Evolutionary conservation across 1,139 yeast genomes (phyloP).

Genomic region (Kodamaea sp.): DNA sequence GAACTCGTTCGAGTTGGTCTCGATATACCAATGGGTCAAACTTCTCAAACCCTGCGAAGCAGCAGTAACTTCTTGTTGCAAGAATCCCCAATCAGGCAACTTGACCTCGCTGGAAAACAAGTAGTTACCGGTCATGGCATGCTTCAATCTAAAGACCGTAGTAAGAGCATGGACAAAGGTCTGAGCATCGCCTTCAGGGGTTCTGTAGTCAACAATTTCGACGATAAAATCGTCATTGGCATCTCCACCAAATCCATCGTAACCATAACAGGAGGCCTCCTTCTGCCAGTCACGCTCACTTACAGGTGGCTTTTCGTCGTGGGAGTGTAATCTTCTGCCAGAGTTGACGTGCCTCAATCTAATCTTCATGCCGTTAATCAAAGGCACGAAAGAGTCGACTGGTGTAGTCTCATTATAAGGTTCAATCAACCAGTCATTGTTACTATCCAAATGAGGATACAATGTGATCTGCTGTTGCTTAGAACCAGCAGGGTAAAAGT

Average conservation of each 20-base stretch:
- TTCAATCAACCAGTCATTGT: conserved; percentile 85
- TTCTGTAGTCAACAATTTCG: conserved; percentile 69
- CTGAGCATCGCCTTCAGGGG: conserved; percentile 61
- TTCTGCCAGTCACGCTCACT: conserved; percentile 94
- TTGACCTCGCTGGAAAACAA: conserved; percentile 84
- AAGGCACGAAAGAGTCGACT: conserved; percentile 57
- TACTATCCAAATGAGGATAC: conserved; percentile 88
- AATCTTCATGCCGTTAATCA: conserved; percentile 76
- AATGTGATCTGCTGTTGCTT: conserved; percentile 93
- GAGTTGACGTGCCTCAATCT: conserved; percentile 73
- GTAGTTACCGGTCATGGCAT: conserved; percentile 87
- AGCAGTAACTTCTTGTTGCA: conserved; percentile 95
- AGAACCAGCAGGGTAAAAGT: conserved; percentile 86
- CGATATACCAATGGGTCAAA: conserved; percentile 86
- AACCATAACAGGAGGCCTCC: conserved; percentile 92
- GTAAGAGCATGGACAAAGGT: conserved; percentile 72
- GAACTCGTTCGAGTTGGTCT: conserved; percentile 59
- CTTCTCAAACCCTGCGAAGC: conserved; percentile 78
- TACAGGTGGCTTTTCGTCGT: conserved; percentile 93
- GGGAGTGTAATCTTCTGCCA: conserved; percentile 87
- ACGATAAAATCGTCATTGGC: conserved; percentile 93
- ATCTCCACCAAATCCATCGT: conserved; percentile 88
- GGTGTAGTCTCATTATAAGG: conserved; percentile 58
- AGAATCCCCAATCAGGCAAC: conserved; percentile 94
- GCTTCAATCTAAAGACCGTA: conserved; percentile 83